Base-by-base conservation (phyloP, 1,284 basidiomycete species). In the Anthracocystis setariae region DNA sequence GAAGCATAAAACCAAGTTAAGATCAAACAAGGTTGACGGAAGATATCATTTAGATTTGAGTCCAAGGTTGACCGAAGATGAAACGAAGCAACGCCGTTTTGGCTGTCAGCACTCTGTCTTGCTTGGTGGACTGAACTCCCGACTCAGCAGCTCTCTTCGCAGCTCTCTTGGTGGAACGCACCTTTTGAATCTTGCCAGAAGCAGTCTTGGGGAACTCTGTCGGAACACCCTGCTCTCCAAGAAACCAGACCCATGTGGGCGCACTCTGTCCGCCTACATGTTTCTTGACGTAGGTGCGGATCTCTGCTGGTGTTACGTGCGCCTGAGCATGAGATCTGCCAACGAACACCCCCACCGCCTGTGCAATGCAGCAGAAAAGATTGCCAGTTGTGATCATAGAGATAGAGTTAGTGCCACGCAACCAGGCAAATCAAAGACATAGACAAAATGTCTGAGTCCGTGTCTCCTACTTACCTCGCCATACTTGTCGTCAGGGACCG, bases 161-260 rank as follows among this genome's bases (percentile, higher is more conserved):
- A 35, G 29, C 62, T 46, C 20, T 21, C n/a, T n/a, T n/a, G n/a
- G 13, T 42, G 7, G 38, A 40, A 58, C 65, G 44, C 47, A 92
- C 90, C 84, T 93, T 93, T 88, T 89, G 88, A 37, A 94, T 88
- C 83, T 94, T 94, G 42, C 92, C 92, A 73, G 91, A 93, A 18
- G 90, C 91, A 7, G 92, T 94, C 85, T 91, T 92, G 0, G 92
- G 92, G 12, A 93, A 82, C 67, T 91, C 89, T 21, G 83, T 81
- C 8, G 85, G 84, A 7, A 84, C 83, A 5, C 87, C 88, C 24
- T 89, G 88, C 74, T 91, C 88, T 18, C 88, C 89, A 0, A 91
- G 73, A 67, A 92, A 91, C 90, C 92, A 93, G 2, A 93, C 88
- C 90, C 90, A 92, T 5, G 86, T 85, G 0, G 92, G 92, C 1